These are phyloP conservation scores for Beauveria australis DNA, from an alignment of 2,329 filamentous ascomycete genomes.

Conservation along the genomic window DNA sequence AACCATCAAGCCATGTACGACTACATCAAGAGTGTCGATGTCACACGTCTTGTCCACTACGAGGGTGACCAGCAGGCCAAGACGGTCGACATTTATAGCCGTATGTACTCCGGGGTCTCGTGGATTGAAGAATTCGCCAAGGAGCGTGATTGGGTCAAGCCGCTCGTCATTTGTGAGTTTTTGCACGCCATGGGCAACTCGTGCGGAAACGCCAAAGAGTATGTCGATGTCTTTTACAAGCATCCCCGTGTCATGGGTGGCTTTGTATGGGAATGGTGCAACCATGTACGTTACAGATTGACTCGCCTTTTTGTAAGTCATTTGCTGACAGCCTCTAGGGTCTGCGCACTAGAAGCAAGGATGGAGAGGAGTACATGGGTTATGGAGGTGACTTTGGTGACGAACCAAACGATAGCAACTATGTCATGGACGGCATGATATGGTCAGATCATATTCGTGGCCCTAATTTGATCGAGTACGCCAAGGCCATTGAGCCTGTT, in stretches of 20 bases:
- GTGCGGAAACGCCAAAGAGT: slow-evolving; percentile 58
- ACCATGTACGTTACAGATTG: slow-evolving; percentile 34
- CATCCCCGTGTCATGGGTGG: slow-evolving; percentile 48
- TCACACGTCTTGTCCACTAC: slow-evolving; percentile 54
- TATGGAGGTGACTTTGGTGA: slow-evolving; percentile 58
- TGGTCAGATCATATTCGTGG: slow-evolving; percentile 40
- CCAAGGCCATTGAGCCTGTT: slow-evolving; percentile 52
- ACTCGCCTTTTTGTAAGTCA: too few species aligned
- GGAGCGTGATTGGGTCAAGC: slow-evolving; percentile 40
- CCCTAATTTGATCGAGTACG: slow-evolving; percentile 45
- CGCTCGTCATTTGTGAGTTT: slow-evolving; percentile 49
- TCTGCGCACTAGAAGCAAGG: slow-evolving; percentile 33
- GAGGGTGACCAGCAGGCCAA: slow-evolving; percentile 52
- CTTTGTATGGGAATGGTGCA: slow-evolving; percentile 58
- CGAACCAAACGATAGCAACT: slow-evolving; percentile 50
- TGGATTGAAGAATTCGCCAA: slow-evolving; percentile 32
- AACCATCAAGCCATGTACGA: slow-evolving; percentile 63
- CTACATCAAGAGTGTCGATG: slow-evolving; percentile 49
- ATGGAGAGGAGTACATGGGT: slow-evolving; percentile 41
- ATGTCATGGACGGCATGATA: slow-evolving; percentile 47
- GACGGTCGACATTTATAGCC: slow-evolving; percentile 54
- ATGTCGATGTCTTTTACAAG: slow-evolving; percentile 56
- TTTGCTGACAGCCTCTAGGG: slow-evolving; percentile 20
- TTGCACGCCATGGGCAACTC: slow-evolving; percentile 65
- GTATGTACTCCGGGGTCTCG: slow-evolving; percentile 55